phyloP scores from a whole-genome alignment of 495 filamentous ascomycete species.

The Aspergillus homomorphus region DNA sequence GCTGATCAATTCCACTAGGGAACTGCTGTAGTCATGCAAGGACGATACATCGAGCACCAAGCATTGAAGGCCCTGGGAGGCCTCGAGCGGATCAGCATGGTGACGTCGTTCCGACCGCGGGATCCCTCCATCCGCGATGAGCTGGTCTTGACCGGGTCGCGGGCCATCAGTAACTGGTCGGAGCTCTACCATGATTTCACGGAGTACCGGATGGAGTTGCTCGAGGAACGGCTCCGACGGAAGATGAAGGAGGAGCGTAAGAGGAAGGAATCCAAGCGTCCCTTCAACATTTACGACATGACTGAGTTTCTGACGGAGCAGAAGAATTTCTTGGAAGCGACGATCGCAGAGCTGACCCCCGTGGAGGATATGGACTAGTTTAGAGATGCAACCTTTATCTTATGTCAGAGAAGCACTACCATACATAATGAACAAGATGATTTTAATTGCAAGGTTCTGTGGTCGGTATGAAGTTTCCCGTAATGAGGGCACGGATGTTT shows the following conservation, averaged over 20 bases:
- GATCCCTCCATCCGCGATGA: constrained; percentile 56
- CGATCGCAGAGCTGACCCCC: not conserved
- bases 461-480: no score
- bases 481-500: no score
- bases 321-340: not conserved
- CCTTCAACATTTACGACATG: not conserved
- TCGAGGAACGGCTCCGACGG: constrained; percentile 51
- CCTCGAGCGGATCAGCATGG: constrained; percentile 67
- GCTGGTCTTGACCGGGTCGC: constrained; percentile 60
- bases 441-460: no score
- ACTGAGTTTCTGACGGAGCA: not conserved
- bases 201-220: constrained; percentile 65
- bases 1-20: constrained; percentile 43
- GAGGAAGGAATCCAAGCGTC: not conserved
- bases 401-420: no score
- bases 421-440: no score
- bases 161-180: constrained; percentile 57
- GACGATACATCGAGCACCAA: constrained; percentile 70
- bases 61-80: constrained; percentile 60
- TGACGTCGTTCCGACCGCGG: constrained; percentile 65
- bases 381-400: not conserved
- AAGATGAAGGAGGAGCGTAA: not conserved
- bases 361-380: not conserved
- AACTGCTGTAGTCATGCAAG: constrained; percentile 65
- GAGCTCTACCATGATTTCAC: constrained; percentile 67